phyloP scores from a whole-genome alignment of 1,284 basidiomycete genomes.

The Psilocybe mexicana region DNA sequence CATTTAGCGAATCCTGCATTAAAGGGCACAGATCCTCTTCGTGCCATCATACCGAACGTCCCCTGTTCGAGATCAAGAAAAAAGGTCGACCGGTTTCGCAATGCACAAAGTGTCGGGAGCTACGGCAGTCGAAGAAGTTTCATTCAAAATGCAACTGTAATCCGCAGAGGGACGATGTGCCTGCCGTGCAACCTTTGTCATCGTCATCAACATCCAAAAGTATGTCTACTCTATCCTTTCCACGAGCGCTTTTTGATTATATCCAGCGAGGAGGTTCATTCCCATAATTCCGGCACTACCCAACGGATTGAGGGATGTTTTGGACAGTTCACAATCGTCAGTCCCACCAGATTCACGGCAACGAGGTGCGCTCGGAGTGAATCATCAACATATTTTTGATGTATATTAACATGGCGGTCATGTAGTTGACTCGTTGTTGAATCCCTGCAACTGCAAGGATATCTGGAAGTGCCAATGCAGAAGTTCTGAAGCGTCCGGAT shows the following conservation, averaged over 20 bases:
- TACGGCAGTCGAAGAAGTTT: constrained; percentile 70
- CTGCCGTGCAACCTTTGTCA: constrained; percentile 34
- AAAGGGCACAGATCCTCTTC: constrained; percentile 86
- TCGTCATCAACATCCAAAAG: constrained; percentile 53
- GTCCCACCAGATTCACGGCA: constrained; percentile 48
- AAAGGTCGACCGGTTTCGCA: constrained; percentile 85
- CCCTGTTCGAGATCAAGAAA: constrained; percentile 85
- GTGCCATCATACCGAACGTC: constrained; percentile 79
- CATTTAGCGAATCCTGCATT: constrained; percentile 78
- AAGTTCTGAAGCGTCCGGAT: constrained; percentile 16
- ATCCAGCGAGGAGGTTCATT: constrained; percentile 54
- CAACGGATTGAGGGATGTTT: constrained; percentile 59
- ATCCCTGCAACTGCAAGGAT: constrained; percentile 63
- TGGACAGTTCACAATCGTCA: constrained; percentile 29
- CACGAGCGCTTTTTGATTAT: constrained; percentile 9
- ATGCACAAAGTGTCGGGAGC: constrained; percentile 75
- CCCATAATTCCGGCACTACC: constrained; percentile 62
- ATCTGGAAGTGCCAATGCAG: constrained; percentile 58
- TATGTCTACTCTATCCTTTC: constrained; percentile 27
- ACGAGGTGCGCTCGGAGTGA: constrained; percentile 40
- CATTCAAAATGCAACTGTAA: constrained; percentile 76
- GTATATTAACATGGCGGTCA: background rate
- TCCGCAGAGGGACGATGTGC: constrained; percentile 37
- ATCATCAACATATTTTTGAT: background rate
- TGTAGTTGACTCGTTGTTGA: constrained; percentile 58